A percentile compares a stretch with the other conserved stretches of the same genome.
Evolutionary conservation across 306 rosid species (phyloP).

Genomic region (Adenanthera pavonina): DNA sequence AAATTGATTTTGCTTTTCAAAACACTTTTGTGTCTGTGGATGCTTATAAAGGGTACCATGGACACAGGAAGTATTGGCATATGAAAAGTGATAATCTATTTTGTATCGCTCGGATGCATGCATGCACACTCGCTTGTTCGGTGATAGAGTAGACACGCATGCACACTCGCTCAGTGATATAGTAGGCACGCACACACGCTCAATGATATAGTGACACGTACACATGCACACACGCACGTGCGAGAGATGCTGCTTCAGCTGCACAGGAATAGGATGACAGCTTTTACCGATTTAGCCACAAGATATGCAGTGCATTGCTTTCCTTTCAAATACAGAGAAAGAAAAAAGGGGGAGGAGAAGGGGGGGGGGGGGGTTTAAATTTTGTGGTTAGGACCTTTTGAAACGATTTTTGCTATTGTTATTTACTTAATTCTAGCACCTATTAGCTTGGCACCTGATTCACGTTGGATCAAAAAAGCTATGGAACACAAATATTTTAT

Average conservation of each 20-base stretch:
- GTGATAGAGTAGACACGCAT: too few species aligned
- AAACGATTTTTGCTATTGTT: neutral
- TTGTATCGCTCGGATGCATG: neutral
- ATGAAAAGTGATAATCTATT: neutral
- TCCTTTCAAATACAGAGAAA: neutral
- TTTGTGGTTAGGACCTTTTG: slow-evolving; percentile 1
- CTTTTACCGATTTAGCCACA: neutral
- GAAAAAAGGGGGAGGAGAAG: neutral
- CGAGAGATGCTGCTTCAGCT: slow-evolving; percentile 50
- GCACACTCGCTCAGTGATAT: too few species aligned
- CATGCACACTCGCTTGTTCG: too few species aligned
- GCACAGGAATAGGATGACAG: slow-evolving; percentile 41
- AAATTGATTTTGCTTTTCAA: neutral
- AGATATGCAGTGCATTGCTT: neutral
- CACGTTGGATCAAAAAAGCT: neutral
- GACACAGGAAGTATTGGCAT: neutral
- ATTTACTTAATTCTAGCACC: neutral
- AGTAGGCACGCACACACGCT: too few species aligned
- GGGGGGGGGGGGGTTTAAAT: neutral
- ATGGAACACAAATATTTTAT: neutral
- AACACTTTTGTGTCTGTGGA: neutral
- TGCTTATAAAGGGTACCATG: neutral
- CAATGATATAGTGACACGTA: too few species aligned
- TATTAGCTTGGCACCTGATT: neutral
- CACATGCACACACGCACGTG: slow-evolving; percentile 16